phyloP scores from a whole-genome alignment of 169 alveolate species.

The Perkinsus marinus region DNA sequence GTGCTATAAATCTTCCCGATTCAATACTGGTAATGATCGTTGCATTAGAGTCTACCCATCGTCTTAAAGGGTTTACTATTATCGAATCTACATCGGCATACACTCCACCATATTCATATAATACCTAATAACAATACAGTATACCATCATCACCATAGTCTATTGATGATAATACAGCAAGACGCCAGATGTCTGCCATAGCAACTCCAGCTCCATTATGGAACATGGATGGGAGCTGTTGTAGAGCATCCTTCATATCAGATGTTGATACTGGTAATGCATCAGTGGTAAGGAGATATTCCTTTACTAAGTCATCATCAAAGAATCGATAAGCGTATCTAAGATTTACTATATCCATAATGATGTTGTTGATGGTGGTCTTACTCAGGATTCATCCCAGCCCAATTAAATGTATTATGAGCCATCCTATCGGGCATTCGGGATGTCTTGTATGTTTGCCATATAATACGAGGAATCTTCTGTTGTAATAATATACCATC shows the following conservation, averaged over 20 bases:
- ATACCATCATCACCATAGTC: not conserved
- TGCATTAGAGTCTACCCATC: not conserved
- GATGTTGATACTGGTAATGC: not conserved
- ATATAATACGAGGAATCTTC: not conserved
- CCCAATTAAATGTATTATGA: not conserved
- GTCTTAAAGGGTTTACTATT: not conserved
- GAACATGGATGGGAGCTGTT: not conserved
- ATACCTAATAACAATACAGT: not conserved
- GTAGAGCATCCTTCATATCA: not conserved
- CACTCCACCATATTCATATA: not conserved
- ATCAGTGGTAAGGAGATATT: not conserved
- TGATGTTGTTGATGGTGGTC: not conserved
- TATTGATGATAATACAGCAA: not conserved
- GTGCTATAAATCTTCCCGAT: not conserved
- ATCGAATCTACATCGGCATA: not conserved
- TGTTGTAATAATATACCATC: not conserved
- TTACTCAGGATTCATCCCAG: not conserved
- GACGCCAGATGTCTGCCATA: not conserved
- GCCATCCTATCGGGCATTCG: not conserved
- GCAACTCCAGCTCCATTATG: not conserved
- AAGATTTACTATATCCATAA: not conserved
- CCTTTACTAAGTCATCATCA: not conserved
- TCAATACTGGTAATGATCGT: not conserved
- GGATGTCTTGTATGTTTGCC: not conserved
- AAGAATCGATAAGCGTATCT: not conserved